Base-by-base conservation (phyloP, 2,329 filamentous ascomycete genomes). In the Colletotrichum chrysophilum region DNA sequence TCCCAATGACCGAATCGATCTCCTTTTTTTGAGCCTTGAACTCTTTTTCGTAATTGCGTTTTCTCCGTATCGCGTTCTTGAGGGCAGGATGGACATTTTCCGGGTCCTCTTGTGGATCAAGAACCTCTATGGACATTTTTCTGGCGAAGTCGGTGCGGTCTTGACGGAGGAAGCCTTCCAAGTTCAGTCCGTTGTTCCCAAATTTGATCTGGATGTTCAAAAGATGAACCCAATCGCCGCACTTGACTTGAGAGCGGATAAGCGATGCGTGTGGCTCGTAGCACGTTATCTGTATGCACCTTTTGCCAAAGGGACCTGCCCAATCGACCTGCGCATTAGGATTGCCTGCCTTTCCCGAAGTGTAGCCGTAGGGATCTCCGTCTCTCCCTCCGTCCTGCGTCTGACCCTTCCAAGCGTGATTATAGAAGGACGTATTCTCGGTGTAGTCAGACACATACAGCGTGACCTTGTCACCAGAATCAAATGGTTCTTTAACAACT, bases 381-480 rank as follows among this genome's bases (percentile, higher is more conserved):
- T 91, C 88, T 55, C 38, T 78, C 4, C 83, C 77, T 24, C 77
- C 79, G 28, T 81, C 80, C 74, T 80, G 83, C 13, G 80, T 79
- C 26, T 68, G 65, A 85, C 74, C 66, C 32, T 62, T 38, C n/a
- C 81, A 83, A 48, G 75, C 77, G 70, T 79, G 91, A 43, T 92
- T 84, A 78, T 89, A 93, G 74, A 98, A 92, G 1, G 80, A 75
- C 0, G 87, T 80, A 80, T 98, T 95, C 66, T 91, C 85, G 0
- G 95, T 97, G 82, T 96, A 98, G 83, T 98, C 96, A 0, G 94
- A 94, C 21, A 98, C 86, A 87, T 96, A 96, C 0, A 98, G 78
- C 7, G 91, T 91, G 14, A 90, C 84, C 72, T 84, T 89, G 30
- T 89, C 87, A 26, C 81, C 80, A 8, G 79, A 24, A 34, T 87